Conservation (phyloP, 495 filamentous ascomycete species). For the Aspergillus egyptiacus region DNA sequence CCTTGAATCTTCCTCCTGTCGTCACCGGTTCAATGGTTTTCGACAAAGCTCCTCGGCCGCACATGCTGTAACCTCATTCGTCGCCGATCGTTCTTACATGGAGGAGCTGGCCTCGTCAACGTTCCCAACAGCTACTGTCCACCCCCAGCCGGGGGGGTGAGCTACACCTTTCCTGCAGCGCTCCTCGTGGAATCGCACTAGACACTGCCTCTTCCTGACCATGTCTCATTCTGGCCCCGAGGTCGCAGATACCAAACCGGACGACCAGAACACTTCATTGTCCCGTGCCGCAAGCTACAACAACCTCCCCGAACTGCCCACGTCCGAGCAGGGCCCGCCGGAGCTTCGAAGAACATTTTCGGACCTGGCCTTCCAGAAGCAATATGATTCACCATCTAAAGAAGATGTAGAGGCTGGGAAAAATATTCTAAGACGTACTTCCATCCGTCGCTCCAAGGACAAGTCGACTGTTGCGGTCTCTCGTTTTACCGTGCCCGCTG, state of each 20-base stretch:
- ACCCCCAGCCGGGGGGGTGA: constrained; percentile 25
- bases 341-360: constrained; percentile 42
- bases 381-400: constrained; percentile 35
- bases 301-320: constrained; percentile 30
- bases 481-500: constrained; percentile 34
- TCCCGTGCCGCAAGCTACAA: constrained; percentile 41
- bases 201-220: constrained; percentile 19
- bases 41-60: constrained; percentile 1
- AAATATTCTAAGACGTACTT: constrained; percentile 42
- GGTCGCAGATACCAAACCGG: constrained; percentile 20
- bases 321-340: constrained; percentile 21
- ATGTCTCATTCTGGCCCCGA: constrained; percentile 33
- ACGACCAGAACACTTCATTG: constrained; percentile 25
- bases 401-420: constrained; percentile 42
- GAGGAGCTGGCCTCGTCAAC: constrained; percentile 41
- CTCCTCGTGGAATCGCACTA: constrained; percentile 13
- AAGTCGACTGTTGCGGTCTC: constrained; percentile 32
- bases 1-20: not conserved
- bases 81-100: constrained; percentile 26
- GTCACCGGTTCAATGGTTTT: constrained; percentile 10
- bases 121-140: constrained; percentile 21
- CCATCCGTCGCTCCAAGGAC: constrained; percentile 37
- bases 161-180: constrained; percentile 20
- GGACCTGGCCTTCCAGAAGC: constrained; percentile 31
- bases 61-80: constrained; percentile 24